phyloP scores from a whole-genome alignment of 169 alveolate species.

The Toxoplasma gondii region DNA sequence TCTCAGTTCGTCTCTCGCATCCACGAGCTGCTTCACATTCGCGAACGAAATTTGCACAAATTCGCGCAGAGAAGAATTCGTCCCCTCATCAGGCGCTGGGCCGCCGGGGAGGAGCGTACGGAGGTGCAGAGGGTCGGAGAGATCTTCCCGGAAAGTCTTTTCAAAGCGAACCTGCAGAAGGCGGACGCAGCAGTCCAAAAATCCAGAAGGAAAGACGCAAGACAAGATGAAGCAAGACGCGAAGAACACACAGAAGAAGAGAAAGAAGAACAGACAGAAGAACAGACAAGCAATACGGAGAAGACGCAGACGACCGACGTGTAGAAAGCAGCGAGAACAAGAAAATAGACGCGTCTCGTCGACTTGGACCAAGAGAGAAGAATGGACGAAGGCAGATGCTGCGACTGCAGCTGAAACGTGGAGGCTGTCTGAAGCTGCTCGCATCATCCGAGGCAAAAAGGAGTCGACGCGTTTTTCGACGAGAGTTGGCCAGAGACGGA shows the following conservation, averaged over 20 bases:
- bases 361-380: too few species aligned
- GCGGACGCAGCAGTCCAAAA: neutral
- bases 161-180: constrained; percentile 4
- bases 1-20: constrained; percentile 18
- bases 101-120: neutral
- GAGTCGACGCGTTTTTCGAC: too few species aligned
- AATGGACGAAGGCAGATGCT: too few species aligned
- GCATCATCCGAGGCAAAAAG: too few species aligned
- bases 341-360: too few species aligned
- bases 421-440: too few species aligned
- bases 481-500: too few species aligned
- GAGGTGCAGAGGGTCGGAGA: constrained; percentile 12
- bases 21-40: constrained; percentile 33
- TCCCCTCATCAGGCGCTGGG: neutral
- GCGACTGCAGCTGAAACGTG: too few species aligned
- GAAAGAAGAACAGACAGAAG: neutral
- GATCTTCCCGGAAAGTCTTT: neutral
- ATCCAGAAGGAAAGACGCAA: neutral
- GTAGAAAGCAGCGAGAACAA: neutral
- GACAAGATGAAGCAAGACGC: neutral
- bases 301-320: neutral
- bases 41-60: constrained; percentile 40
- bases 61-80: neutral
- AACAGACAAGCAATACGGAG: neutral
- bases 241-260: neutral